A percentile compares a stretch with the other conserved stretches of the same genome.
Evolutionary conservation across 345 rosid genomes (phyloP).

Genomic region (Anastatica hierochuntica): DNA sequence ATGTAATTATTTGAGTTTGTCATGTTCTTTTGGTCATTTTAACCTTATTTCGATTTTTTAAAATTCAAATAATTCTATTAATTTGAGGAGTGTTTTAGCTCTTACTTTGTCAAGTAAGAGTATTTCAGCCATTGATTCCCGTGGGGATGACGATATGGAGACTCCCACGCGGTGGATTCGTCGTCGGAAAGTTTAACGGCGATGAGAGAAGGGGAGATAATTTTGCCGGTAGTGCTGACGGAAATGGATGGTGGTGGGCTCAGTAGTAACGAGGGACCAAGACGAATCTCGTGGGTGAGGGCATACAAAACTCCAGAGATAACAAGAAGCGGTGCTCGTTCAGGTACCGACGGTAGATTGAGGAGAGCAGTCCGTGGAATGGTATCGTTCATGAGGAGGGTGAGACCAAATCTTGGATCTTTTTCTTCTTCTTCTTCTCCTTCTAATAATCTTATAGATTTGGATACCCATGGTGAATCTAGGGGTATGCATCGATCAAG

Average conservation of each 20-base stretch:
- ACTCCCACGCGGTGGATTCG: conserved; percentile 77
- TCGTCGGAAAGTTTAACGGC: conserved; percentile 61
- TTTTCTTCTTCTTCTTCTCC: conserved; percentile 12
- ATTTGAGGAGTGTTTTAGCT: no score
- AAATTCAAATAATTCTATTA: no score
- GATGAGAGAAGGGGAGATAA: conserved; percentile 31
- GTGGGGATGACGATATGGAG: conserved; percentile 82
- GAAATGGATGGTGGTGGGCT: conserved; percentile 66
- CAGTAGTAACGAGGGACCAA: conserved; percentile 29
- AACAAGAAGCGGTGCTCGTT: conserved; percentile 26
- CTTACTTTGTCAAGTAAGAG: no score
- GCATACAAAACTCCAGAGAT: conserved; percentile 12
- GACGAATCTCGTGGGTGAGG: conserved; percentile 43
- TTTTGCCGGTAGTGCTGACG: conserved; percentile 46
- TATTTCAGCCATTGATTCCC: no score
- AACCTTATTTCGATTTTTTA: no score
- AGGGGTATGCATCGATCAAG: conserved; percentile 32
- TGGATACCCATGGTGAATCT: conserved; percentile 13
- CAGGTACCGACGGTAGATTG: conserved; percentile 32
- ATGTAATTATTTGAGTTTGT: no score
- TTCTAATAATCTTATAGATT: conserved; percentile 1
- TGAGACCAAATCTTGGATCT: conserved; percentile 28
- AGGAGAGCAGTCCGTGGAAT: conserved; percentile 52
- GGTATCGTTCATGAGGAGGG: conserved; percentile 45
- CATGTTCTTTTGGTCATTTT: no score